phyloP scores from a whole-genome alignment of 164 flowering plant species.

The Chimonanthus salicifolius region DNA sequence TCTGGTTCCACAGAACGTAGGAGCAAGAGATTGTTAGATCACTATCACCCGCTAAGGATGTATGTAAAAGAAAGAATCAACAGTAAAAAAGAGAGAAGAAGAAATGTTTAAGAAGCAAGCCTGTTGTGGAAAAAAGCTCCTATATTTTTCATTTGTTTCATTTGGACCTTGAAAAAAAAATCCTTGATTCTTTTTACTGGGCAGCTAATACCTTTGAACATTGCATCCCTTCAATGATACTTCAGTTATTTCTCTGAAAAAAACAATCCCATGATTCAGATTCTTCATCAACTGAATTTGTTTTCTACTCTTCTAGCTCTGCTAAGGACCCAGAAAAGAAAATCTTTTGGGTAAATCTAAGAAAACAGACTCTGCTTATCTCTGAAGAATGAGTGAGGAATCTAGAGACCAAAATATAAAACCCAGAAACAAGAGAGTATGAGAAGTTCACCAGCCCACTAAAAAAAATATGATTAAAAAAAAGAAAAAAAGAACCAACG shows the following conservation, averaged over 20 bases:
- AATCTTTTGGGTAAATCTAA: not conserved
- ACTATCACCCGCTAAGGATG: not conserved
- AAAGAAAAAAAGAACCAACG: not conserved
- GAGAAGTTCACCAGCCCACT: not conserved
- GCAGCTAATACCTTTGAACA: too few relatives aligned
- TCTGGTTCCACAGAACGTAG: not conserved
- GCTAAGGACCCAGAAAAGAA: not conserved
- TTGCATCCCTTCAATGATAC: too few relatives aligned
- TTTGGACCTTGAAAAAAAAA: too few relatives aligned
- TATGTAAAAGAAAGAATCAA: not conserved
- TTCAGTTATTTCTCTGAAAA: too few relatives aligned
- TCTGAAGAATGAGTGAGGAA: not conserved
- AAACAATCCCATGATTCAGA: not conserved
- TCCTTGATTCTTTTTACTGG: too few relatives aligned
- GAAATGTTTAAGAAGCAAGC: not conserved
- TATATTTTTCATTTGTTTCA: too few relatives aligned
- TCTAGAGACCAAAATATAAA: not conserved
- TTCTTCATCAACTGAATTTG: not conserved
- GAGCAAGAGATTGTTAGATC: not conserved
- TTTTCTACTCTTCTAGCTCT: too few relatives aligned
- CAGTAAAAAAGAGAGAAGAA: not conserved
- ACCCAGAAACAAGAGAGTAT: not conserved
- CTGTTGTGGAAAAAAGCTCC: not conserved
- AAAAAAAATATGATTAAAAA: not conserved
- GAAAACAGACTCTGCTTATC: not conserved